Percentiles rank a stretch among this genome's conserved stretches.
These are phyloP conservation scores for Pythium graminicola DNA, from an alignment of 352 stramenopile species.

Conservation along the genomic window DNA sequence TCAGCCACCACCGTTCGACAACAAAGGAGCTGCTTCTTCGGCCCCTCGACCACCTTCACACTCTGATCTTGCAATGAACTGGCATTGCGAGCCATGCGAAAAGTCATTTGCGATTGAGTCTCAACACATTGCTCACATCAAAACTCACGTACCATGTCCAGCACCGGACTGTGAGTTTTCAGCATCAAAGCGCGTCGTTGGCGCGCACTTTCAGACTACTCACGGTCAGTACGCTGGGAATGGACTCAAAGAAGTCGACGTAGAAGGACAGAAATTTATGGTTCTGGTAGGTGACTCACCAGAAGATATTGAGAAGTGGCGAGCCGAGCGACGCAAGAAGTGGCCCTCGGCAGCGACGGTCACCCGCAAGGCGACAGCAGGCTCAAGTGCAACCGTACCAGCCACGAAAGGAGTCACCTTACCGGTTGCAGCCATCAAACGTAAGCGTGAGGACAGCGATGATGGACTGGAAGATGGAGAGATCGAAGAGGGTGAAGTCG, in stretches of 20 bases:
- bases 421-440: slow-evolving; percentile 28
- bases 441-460: slow-evolving; percentile 37
- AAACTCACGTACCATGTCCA: slow-evolving; percentile 62
- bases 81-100: slow-evolving; percentile 57
- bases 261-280: slow-evolving; percentile 84
- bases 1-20: neutral
- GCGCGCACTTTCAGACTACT: slow-evolving; percentile 52
- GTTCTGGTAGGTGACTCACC: slow-evolving; percentile 77
- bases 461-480: slow-evolving; percentile 52
- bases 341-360: slow-evolving; percentile 35
- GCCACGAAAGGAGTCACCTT: neutral
- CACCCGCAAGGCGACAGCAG: slow-evolving; percentile 15
- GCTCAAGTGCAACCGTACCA: neutral
- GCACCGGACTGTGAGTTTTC: slow-evolving; percentile 54
- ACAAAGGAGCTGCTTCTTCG: neutral
- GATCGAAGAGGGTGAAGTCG: slow-evolving; percentile 30
- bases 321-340: slow-evolving; percentile 63
- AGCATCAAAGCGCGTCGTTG: slow-evolving; percentile 72
- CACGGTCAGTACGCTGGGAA: slow-evolving; percentile 65
- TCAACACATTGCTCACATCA: slow-evolving; percentile 62
- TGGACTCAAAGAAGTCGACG: slow-evolving; percentile 74
- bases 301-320: slow-evolving; percentile 76
- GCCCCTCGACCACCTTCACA: neutral
- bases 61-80: slow-evolving; percentile 26
- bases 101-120: slow-evolving; percentile 69